These are phyloP conservation scores for Quercus gilva DNA, from an alignment of 306 rosid species.

Conservation along the genomic window DNA sequence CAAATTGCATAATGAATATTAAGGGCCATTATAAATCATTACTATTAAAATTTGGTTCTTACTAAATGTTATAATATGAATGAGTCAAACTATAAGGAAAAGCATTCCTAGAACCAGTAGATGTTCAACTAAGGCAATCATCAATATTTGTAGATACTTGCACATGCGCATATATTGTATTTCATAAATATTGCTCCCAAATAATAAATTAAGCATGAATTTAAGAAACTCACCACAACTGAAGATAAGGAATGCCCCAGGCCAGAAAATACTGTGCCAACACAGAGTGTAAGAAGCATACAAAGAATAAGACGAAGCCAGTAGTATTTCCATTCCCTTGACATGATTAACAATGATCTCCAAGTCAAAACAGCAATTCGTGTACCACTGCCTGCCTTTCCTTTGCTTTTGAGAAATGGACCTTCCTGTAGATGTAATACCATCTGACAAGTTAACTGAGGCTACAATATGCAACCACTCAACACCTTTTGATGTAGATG, in stretches of 20 bases:
- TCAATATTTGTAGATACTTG: not conserved
- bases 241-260: conserved; percentile 96
- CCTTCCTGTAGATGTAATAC: conserved; percentile 72
- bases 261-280: conserved; percentile 90
- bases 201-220: not conserved
- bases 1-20: not conserved
- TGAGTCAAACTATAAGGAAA: not conserved
- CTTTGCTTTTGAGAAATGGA: conserved; percentile 88
- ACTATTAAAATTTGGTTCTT: not conserved
- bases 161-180: not conserved
- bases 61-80: not conserved
- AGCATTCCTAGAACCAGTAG: not conserved
- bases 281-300: conserved; percentile 78
- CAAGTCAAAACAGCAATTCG: conserved; percentile 89
- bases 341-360: conserved; percentile 94
- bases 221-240: conserved; percentile 68
- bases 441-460: conserved; percentile 25
- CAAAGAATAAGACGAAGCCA: conserved; percentile 97
- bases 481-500: not conserved
- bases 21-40: not conserved
- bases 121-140: not conserved
- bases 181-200: not conserved
- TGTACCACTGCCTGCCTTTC: conserved; percentile 74
- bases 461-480: conserved; percentile 1
- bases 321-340: conserved; percentile 97